Evolutionary conservation across 1,139 yeast genomes (phyloP).

Genomic region (Blastobotrys proliferans): DNA sequence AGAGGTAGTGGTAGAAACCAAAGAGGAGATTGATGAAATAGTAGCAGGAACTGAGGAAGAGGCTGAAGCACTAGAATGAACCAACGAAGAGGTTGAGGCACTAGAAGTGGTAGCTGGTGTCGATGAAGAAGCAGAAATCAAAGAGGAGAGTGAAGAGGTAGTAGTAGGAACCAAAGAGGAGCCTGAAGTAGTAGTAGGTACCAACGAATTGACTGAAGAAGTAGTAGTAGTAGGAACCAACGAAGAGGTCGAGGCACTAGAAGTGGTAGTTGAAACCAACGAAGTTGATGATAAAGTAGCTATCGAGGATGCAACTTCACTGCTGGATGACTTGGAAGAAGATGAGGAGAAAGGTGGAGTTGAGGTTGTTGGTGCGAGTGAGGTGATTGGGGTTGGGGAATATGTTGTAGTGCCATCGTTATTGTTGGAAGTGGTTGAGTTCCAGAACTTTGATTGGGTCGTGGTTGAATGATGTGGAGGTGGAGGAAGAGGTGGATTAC

Average conservation of each 20-base stretch:
- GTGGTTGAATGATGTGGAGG: too few relatives aligned
- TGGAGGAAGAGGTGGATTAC: too few relatives aligned
- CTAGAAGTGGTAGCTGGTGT: background rate
- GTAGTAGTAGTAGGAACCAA: background rate
- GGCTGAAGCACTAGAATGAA: background rate
- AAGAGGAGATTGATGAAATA: background rate
- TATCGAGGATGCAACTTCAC: background rate
- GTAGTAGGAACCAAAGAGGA: background rate
- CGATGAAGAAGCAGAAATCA: background rate
- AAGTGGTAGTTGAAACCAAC: background rate
- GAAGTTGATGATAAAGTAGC: background rate
- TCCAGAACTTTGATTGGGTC: too few relatives aligned
- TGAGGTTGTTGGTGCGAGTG: too few relatives aligned
- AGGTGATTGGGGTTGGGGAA: too few relatives aligned
- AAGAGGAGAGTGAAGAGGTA: background rate
- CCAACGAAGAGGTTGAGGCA: background rate
- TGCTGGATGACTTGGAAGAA: too few relatives aligned
- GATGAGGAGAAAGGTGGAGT: too few relatives aligned
- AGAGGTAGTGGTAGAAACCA: background rate
- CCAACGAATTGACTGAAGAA: too few relatives aligned
- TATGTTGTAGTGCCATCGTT: too few relatives aligned
- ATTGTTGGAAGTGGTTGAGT: too few relatives aligned
- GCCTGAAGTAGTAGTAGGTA: background rate
- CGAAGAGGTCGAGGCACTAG: background rate
- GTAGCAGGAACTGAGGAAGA: background rate